Conservation (phyloP, 2,329 filamentous ascomycete genomes). For the Dactylellina cionopaga region DNA sequence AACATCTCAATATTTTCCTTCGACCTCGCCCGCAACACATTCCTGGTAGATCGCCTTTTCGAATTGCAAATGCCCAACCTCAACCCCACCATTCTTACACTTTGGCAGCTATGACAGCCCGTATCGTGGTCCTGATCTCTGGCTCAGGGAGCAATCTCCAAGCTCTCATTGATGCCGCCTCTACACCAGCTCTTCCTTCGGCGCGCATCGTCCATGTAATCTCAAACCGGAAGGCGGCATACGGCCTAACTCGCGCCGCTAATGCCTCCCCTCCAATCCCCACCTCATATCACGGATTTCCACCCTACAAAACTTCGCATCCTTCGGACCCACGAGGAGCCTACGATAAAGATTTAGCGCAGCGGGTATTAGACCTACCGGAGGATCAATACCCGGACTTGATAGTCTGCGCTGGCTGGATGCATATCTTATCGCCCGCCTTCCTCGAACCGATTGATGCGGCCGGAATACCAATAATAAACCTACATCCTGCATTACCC, state of each 20-base stretch:
- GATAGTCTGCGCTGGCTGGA: conserved; percentile 85
- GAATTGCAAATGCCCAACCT: conserved; percentile 5
- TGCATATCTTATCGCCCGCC: conserved; percentile 78
- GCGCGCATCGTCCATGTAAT: conserved; percentile 69
- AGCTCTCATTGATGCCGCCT: conserved; percentile 73
- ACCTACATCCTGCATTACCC: conserved; percentile 79
- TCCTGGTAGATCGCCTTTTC: neutral
- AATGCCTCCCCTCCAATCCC: conserved; percentile 69
- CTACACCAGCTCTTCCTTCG: conserved; percentile 61
- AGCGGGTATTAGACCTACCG: conserved; percentile 67
- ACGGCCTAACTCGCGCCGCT: conserved; percentile 71
- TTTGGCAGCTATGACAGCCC: conserved; percentile 57
- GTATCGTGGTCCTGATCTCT: conserved; percentile 75
- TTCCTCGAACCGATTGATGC: conserved; percentile 76
- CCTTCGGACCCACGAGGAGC: conserved; percentile 69
- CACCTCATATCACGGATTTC: conserved; percentile 82
- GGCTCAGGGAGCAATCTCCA: conserved; percentile 82
- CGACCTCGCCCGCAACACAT: conserved; percentile 32
- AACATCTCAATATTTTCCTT: conserved; percentile 50
- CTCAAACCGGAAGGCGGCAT: conserved; percentile 72
- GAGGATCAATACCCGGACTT: conserved; percentile 72
- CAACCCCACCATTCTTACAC: conserved; percentile 25
- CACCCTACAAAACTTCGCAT: conserved; percentile 78
- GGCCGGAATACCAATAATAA: conserved; percentile 76
- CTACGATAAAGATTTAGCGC: conserved; percentile 80